Conservation (phyloP, 176 grass and related monocot genomes). For the Hordeum vulgare region MorexV3_pseudomolecules_assembly NC_058518.1:59564509-59565008, state of each 20-base stretch:
- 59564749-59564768: slow-evolving; percentile 70
- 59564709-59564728: slow-evolving; percentile 81
- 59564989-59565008: no score
- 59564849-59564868: no score
- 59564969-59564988: no score
- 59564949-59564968: no score
- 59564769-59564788: slow-evolving; percentile 89
- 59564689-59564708: slow-evolving; percentile 70
- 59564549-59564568: slow-evolving; percentile 80
- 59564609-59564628: slow-evolving; percentile 95
- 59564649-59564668: slow-evolving; percentile 82
- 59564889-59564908: no score
- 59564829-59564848: no score
- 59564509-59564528: slow-evolving; percentile 97
- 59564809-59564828: no score
- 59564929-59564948: no score
- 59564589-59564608: slow-evolving; percentile 92
- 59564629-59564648: slow-evolving; percentile 98
- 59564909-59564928: no score
- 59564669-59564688: slow-evolving; percentile 80
- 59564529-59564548: slow-evolving; percentile 71
- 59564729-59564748: slow-evolving; percentile 91
- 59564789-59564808: no score
- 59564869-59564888: no score
- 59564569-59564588: slow-evolving; percentile 89